Percentiles rank a stretch among this genome's conserved stretches.
These are phyloP conservation scores for Trichoderma oligosporum DNA, from an alignment of 2,329 filamentous ascomycete species.

Conservation along the genomic window DNA sequence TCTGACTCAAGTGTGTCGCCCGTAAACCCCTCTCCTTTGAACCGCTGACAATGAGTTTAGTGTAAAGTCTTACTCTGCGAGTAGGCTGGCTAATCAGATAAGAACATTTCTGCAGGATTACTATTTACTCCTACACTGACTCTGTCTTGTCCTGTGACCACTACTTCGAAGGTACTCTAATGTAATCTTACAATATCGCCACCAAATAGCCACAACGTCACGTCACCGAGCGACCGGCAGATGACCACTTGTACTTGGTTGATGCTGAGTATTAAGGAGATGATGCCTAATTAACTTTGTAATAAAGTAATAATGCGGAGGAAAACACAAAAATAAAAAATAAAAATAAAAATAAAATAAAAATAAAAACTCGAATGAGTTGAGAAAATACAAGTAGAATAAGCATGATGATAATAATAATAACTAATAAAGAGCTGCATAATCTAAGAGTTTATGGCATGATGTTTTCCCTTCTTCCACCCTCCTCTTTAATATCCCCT, in stretches of 20 bases:
- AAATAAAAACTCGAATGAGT: too few relatives aligned
- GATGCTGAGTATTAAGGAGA: too few relatives aligned
- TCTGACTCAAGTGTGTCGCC: neutral
- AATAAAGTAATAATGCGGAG: neutral
- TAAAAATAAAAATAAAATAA: neutral
- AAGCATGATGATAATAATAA: too few relatives aligned
- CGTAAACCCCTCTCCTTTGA: neutral
- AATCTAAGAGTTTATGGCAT: conserved; percentile 11
- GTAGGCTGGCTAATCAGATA: neutral
- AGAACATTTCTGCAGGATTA: neutral
- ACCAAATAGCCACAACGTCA: conserved; percentile 18
- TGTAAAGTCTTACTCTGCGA: neutral
- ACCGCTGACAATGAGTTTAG: neutral
- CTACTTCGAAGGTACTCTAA: neutral
- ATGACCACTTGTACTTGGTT: conserved; percentile 8
- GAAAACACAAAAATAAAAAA: neutral
- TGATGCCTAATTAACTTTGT: neutral
- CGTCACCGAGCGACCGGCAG: neutral
- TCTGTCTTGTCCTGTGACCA: neutral
- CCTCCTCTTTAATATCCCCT: neutral
- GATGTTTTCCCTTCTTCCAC: neutral
- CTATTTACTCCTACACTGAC: neutral
- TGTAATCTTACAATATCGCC: conserved; percentile 7
- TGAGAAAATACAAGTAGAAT: too few relatives aligned
- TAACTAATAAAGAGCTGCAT: too few relatives aligned